Evolutionary conservation across 2,329 filamentous ascomycete genomes (phyloP), one percentile per base, ranked within the genome.

Genomic region (Ophiosphaerella herpotricha): DNA sequence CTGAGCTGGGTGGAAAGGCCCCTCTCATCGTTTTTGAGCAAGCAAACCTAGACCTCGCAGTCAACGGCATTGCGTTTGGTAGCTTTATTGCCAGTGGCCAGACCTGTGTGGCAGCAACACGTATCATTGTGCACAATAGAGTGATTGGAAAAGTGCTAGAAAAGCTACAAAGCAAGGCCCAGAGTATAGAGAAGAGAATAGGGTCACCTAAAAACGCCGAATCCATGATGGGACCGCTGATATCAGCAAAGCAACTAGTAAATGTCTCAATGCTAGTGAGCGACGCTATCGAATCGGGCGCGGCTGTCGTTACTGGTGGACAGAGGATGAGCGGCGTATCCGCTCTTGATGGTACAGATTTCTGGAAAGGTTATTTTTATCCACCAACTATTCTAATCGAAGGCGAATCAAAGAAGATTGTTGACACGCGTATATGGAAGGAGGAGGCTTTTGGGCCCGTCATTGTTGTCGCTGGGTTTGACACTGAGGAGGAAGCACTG

Each of bases 171-270:
- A 55, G 50, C 13, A 77, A 75, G 47, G 64, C 82, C 2, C 75
- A 82, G n/a, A 81, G 78, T 5, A 82, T 85, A 26, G 62, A 74
- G 0, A 65, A 74, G 3, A 77, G 81, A 4, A 84, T 87, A 67
- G 85, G 85, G 1, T 77, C 80, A 4, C 84, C 84, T 0, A 75
- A 69, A 3, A 83, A 87, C 46, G 71, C 74, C 0, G 76, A 77
- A 1, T 85, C 82, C 0, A 82, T 82, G 69, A 89, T 89, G 80
- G 86, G 86, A 0, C 82, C 84, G 0, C 71, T 88, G 2, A 80
- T 88, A 31, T 87, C 85, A 0, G 77, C 75, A 5, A 79, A 77
- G 58, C 80, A 79, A 41, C 60, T 76, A 1, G 57, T 43, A 0
- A 74, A 75, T 26, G 74, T 78, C 0, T 54, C 58, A 14, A 55